Evolutionary conservation across 75 land plant species (phyloP), one percentile per base, ranked within the genome.

Genomic region (Pinus tabuliformis): DNA sequence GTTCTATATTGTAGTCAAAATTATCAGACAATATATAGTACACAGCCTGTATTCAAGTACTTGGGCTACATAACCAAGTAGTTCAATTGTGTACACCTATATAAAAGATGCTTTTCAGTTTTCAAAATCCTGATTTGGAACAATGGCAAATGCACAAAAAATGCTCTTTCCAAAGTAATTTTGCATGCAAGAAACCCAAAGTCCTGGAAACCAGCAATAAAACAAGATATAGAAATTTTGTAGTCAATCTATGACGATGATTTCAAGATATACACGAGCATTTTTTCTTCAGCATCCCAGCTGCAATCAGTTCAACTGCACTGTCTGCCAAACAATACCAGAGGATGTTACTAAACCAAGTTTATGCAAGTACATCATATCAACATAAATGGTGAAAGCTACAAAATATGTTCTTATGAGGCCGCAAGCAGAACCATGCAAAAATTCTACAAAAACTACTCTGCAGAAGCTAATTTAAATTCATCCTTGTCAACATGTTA

Each of bases 221-320:
- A 22, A 26, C 24, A 39, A 68, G 49, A 18, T 42, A 68, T 4
- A 42, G 54, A 62, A 26, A 24, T 8, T 26, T 68, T 68, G 72
- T 42, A 42, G 72, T 18, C 17, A 42, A 12, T 18, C 42, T 7
- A 68, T n/a, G 36, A 6, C 4, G 22, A 39, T 39, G n/a, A 42
- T 45, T 42, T 20, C 54, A 42, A 42, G 52, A 68, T n/a, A 68
- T 68, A 42, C 52, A 39, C 9, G 4, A n/a, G 52, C 54, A 36
- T 8, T 64, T 64, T 64, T 68, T 21, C 54, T n/a, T 39, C 52
- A 42, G 49, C 22, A n/a, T 42, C 54, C 72, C 20, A 21, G 36
- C 11, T 42, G 52, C 14, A 68, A 30, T 68, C 72, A 68, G 12
- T 68, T 68, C 72, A 68, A 12, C 72, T 68, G 72, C n/a, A 68